phyloP scores from a whole-genome alignment of 768 basidiomycete genomes.

The Lactifluus hygrophoroides region DNA sequence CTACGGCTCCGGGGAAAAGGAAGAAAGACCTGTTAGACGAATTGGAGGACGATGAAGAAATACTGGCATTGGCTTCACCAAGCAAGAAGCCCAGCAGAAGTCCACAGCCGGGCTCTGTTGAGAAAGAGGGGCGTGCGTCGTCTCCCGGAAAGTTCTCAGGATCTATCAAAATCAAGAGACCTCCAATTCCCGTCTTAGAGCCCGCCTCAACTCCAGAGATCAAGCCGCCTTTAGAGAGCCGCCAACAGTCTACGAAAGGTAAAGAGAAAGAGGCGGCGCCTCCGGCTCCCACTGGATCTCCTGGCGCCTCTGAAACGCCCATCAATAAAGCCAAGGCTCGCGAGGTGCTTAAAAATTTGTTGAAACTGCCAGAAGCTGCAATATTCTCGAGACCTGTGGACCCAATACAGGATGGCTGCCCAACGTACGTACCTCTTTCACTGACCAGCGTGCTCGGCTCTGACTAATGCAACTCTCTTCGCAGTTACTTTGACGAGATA shows the following conservation, averaged over 20 bases:
- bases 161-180: slow-evolving; percentile 19
- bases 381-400: slow-evolving; percentile 83
- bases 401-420: slow-evolving; percentile 74
- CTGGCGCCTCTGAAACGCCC: slow-evolving; percentile 34
- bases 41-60: slow-evolving; percentile 46
- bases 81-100: slow-evolving; percentile 42
- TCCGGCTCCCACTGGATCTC: slow-evolving; percentile 27
- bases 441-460: neutral
- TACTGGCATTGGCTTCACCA: slow-evolving; percentile 53
- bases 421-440: slow-evolving; percentile 72
- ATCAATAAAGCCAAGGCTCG: slow-evolving; percentile 81
- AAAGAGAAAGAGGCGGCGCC: slow-evolving; percentile 48
- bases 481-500: slow-evolving; percentile 89
- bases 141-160: slow-evolving; percentile 10
- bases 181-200: neutral
- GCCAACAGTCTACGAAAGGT: slow-evolving; percentile 37
- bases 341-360: slow-evolving; percentile 53
- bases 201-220: neutral
- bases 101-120: slow-evolving; percentile 20
- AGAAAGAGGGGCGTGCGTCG: slow-evolving; percentile 10
- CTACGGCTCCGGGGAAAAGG: slow-evolving; percentile 30
- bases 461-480: slow-evolving; percentile 8
- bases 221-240: slow-evolving; percentile 21
- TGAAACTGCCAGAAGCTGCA: slow-evolving; percentile 53
- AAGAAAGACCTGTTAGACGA: slow-evolving; percentile 39